These are phyloP conservation scores for Parascedosporium putredinis DNA, from an alignment of 2,329 filamentous ascomycete genomes.

Conservation along the genomic window DNA sequence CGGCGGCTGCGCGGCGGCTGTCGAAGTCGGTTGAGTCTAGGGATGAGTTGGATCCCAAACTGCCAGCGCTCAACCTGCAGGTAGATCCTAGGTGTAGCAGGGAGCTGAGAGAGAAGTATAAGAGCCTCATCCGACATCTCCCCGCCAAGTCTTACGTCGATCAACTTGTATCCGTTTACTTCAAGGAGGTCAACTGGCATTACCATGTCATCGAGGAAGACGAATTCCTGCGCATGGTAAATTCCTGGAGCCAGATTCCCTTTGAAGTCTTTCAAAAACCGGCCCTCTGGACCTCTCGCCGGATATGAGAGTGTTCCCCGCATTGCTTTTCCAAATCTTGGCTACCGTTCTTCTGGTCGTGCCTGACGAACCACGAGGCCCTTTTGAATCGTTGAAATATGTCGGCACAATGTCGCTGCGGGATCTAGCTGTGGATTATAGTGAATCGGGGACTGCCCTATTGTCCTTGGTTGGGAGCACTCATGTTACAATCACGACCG, in stretches of 20 bases:
- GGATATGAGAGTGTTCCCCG: constrained; percentile 46
- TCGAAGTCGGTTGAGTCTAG: background rate
- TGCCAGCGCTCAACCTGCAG: constrained; percentile 12
- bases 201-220: constrained; percentile 46
- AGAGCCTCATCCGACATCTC: constrained; percentile 45
- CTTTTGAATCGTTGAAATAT: constrained; percentile 47
- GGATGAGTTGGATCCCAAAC: background rate
- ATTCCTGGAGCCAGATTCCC: constrained; percentile 43
- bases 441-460: constrained; percentile 44
- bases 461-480: constrained; percentile 45
- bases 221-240: constrained; percentile 38
- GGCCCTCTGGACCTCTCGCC: constrained; percentile 39
- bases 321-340: constrained; percentile 47
- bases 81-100: constrained; percentile 11
- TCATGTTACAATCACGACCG: constrained; percentile 43
- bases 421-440: constrained; percentile 50
- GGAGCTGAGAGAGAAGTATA: constrained; percentile 45
- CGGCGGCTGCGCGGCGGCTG: background rate
- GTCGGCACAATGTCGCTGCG: constrained; percentile 49
- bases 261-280: constrained; percentile 37
- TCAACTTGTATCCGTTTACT: constrained; percentile 42
- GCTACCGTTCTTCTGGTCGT: constrained; percentile 44
- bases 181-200: constrained; percentile 48
- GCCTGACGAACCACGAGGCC: constrained; percentile 33
- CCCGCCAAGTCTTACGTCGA: constrained; percentile 45